A percentile compares a stretch with the other conserved stretches of the same genome.
These are phyloP conservation scores for Porphyra umbilicalis DNA, from an alignment of 31 red algal genomes.

Conservation along the genomic window DNA sequence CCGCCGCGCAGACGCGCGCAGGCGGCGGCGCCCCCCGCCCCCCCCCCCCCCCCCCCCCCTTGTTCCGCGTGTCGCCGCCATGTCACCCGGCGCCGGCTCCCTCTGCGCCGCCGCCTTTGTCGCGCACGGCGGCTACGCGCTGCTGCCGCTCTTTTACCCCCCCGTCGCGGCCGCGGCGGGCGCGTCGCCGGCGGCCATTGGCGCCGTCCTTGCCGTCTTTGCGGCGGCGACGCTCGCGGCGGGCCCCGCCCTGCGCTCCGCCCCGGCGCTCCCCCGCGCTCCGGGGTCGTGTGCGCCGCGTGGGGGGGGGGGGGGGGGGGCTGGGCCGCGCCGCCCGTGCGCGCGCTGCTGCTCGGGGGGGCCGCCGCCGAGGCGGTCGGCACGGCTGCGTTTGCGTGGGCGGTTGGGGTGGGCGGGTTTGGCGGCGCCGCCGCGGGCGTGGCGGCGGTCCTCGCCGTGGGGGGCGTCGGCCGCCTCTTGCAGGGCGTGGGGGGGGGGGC, in stretches of 20 bases:
- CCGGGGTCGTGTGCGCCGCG: background rate
- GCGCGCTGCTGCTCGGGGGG: background rate
- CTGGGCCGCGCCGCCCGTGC: background rate
- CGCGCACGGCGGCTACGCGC: constrained; percentile 1
- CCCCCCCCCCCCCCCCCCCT: background rate
- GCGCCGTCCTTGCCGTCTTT: background rate
- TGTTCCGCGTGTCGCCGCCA: background rate
- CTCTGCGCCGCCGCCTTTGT: background rate
- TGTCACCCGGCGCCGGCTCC: background rate
- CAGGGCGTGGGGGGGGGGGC: background rate
- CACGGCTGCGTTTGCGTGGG: background rate
- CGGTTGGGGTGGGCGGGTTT: background rate
- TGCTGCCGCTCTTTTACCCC: background rate
- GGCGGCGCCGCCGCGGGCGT: background rate
- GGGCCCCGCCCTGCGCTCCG: background rate
- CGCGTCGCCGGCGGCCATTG: background rate
- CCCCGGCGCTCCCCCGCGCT: background rate
- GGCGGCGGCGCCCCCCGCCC: too few species aligned
- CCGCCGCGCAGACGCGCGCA: background rate
- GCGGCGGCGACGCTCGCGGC: background rate
- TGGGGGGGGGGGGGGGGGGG: background rate
- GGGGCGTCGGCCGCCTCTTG: background rate
- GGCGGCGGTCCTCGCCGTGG: background rate
- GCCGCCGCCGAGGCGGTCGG: background rate
- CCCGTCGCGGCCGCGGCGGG: constrained; percentile 1